A percentile compares a stretch with the other conserved stretches of the same genome.
phyloP scores from a whole-genome alignment of 495 filamentous ascomycete species.

The Amphirosellinia nigrospora region DNA sequence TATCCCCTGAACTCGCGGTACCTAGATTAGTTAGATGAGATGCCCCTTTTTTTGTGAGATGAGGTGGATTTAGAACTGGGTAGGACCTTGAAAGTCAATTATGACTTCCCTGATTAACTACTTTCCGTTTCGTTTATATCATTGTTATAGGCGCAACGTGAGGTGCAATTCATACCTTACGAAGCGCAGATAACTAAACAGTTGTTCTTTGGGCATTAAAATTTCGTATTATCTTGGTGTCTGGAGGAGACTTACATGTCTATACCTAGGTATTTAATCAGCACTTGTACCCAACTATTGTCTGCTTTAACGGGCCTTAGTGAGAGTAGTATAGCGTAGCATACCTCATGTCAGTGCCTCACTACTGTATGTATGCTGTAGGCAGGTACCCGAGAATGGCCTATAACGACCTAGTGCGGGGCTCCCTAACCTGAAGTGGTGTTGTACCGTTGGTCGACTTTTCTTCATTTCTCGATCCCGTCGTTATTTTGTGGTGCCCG shows the following conservation, averaged over 20 bases:
- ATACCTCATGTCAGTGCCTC: too few relatives aligned
- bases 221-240: neutral
- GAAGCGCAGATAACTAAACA: neutral
- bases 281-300: neutral
- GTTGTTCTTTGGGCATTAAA: neutral
- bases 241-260: neutral
- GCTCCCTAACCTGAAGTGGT: constrained; percentile 16
- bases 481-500: constrained; percentile 1
- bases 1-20: neutral
- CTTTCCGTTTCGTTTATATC: neutral
- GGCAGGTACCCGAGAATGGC: constrained; percentile 4
- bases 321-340: neutral
- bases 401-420: constrained; percentile 11
- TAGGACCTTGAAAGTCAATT: too few relatives aligned
- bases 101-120: neutral
- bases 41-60: constrained; percentile 13
- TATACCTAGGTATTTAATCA: neutral
- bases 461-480: constrained; percentile 2
- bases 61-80: neutral
- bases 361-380: constrained; percentile 1
- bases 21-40: constrained; percentile 20
- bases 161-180: neutral
- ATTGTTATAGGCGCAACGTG: neutral
- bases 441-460: constrained; percentile 16
- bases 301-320: neutral